Evolutionary conservation across 495 filamentous ascomycete species (phyloP), one percentile per base, ranked within the genome.

Genomic region (Alectoria sarmentosa): DNA sequence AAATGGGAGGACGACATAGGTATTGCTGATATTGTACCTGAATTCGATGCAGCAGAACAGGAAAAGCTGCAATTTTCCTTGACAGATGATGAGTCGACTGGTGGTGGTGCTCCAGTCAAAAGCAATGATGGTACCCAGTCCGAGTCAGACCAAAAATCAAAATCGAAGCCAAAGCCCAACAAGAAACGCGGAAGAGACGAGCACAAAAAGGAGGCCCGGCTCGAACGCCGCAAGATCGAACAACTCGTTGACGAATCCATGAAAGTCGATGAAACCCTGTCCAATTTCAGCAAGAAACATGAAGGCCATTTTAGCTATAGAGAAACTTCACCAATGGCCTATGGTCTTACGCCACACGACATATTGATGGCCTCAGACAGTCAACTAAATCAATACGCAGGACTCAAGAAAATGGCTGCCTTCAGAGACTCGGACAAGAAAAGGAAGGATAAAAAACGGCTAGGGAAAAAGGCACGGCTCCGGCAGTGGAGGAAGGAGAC

Each of bases 1-100:
- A 90, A 86, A 62, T 98, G 92, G 90, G 89, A 96, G 65, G 91
- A 96, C 69, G 94, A 98, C 70, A 96, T 98, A 70, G 92, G 96
- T 70, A 97, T 98, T 76, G 88, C 86, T 36, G 93, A 98, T 73
- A 76, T 98, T 37, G 76, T 96, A 46, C 91, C 92, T 3, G 90
- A 94, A 64, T 97, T 95, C 70, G 84, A 83, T 17, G 79, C 90
- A 19, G 86, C 86, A 38, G 78, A 79, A 23, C 79, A 79, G 17
- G 78, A 79, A 23, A 80, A 80, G 61, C 83, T 86, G 30, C 71
- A 75, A 0, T 74, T 88, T 56, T 77, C 78, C 1, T 74, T 86
- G 4, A 82, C 84, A 4, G 81, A 86, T 61, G 75, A 77, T 28
- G 80, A 82, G 8, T 75, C 77, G 41, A 75, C 76, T 26, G 78